Conservation (phyloP, 441 rosid species). For the Flueggea neowawraea region DNA sequence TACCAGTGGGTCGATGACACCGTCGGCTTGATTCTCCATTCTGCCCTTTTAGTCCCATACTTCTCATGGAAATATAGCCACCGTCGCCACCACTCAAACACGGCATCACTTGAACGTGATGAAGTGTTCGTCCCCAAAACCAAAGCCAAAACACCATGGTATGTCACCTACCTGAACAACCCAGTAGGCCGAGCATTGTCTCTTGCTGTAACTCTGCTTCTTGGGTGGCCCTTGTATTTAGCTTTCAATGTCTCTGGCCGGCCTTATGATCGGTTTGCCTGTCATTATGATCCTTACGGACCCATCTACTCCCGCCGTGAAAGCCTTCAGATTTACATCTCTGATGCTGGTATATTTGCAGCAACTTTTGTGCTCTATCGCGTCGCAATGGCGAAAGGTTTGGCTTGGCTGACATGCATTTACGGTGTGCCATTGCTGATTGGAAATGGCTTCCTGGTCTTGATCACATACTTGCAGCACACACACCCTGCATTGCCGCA, state of each 20-base stretch:
- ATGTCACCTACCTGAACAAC: slow-evolving; percentile 61
- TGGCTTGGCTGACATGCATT: slow-evolving; percentile 50
- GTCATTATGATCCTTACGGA: slow-evolving; percentile 66
- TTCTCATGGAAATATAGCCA: slow-evolving; percentile 92
- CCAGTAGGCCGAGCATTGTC: slow-evolving; percentile 52
- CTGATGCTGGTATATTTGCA: slow-evolving; percentile 60
- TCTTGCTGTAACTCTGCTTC: slow-evolving; percentile 44
- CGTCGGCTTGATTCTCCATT: slow-evolving; percentile 77
- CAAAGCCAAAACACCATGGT: slow-evolving; percentile 41
- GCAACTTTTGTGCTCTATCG: slow-evolving; percentile 48
- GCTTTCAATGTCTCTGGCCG: slow-evolving; percentile 75
- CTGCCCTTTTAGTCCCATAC: slow-evolving; percentile 72
- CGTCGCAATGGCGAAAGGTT: slow-evolving; percentile 43
- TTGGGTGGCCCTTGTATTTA: slow-evolving; percentile 87
- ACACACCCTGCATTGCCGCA: slow-evolving; percentile 78
- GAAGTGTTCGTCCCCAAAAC: slow-evolving; percentile 84
- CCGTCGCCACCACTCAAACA: slow-evolving; percentile 89
- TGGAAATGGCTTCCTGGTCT: slow-evolving; percentile 63
- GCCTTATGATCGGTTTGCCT: slow-evolving; percentile 58
- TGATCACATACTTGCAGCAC: slow-evolving; percentile 86
- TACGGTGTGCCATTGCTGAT: slow-evolving; percentile 70
- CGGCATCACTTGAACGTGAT: slow-evolving; percentile 63
- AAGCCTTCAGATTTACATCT: slow-evolving; percentile 58
- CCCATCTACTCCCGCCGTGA: slow-evolving; percentile 75
- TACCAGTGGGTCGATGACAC: slow-evolving; percentile 78